These are phyloP conservation scores for Fusarium sp. DNA, from an alignment of 2,329 filamentous ascomycete genomes.

Conservation along the genomic window DNA sequence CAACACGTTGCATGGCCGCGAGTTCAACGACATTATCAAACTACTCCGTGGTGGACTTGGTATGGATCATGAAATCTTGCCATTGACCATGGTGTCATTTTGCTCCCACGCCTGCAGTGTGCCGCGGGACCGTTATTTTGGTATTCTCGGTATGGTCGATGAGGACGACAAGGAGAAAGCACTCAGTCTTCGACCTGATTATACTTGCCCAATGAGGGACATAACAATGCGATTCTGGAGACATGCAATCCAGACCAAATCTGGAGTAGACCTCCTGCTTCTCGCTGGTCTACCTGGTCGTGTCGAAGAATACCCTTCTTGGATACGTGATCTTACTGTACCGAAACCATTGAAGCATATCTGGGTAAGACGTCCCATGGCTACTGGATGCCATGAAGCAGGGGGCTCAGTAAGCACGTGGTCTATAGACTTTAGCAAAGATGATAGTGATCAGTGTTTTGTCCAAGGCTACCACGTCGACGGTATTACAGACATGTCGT, in stretches of 20 bases:
- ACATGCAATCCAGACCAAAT: background rate
- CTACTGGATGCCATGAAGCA: background rate
- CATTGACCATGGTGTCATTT: background rate
- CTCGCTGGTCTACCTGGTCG: background rate
- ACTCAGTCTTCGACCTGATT: background rate
- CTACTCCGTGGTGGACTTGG: background rate
- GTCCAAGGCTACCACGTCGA: background rate
- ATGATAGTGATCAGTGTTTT: background rate
- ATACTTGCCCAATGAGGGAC: background rate
- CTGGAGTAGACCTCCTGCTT: background rate
- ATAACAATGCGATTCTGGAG: constrained; percentile 11
- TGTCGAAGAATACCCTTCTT: background rate
- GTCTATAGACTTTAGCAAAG: background rate
- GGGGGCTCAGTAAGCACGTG: background rate
- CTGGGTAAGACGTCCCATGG: background rate
- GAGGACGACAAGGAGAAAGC: background rate
- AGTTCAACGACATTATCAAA: background rate
- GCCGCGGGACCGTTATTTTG: constrained; percentile 5
- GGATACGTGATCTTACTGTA: background rate
- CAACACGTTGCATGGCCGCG: background rate
- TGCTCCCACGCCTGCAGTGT: background rate
- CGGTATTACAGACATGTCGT: background rate
- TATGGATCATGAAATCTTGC: background rate
- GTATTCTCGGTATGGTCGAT: background rate
- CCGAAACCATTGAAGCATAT: background rate